Evolutionary conservation across 805 yeast species (phyloP), one percentile per base, ranked within the genome.

Genomic region (Ogataea philodendri): DNA sequence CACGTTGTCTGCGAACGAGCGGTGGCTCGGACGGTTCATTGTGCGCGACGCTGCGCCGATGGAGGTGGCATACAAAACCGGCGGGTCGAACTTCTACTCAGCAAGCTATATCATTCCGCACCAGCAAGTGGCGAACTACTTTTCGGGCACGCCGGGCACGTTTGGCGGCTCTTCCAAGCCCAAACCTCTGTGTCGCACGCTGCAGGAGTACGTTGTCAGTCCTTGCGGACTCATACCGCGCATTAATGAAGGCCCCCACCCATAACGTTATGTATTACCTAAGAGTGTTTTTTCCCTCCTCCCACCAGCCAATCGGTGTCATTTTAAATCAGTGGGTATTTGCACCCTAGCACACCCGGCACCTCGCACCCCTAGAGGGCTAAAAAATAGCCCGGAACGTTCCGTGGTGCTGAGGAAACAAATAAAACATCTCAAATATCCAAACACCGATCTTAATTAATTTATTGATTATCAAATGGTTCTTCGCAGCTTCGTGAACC

Each of bases 131-230:
- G 22, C 30, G 15, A 42, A 32, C n/a, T 22, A 14, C 19, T 32
- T 30, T 14, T 16, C 32, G 7, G 35, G 35, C 9, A 17, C 24
- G 15, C 30, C 39, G 6, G 14, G 34, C 3, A 8, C 28, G 14
- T 16, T 21, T 8, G 21, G 22, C 18, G 30, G n/a, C n/a, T n/a
- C n/a, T n/a, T n/a, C n/a, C 30, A 17, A 28, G 26, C 18, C 28
- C 2, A 14, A 20, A 23, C 11, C 26, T 4, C 21, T 10, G 16
- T 14, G 15, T 16, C 30, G 65, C 14, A 46, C 45, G 16, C 32
- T 60, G 22, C 63, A 58, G 29, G 65, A 60, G 39, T 60, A 57
- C 47, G 43, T 60, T 8, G 64, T 60, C 10, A 55, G 57, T 30
- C 60, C 63, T 0, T 46, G 48, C 31, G 65, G 64, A 0, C 40